Evolutionary conservation across 1,139 yeast genomes (phyloP).

Genomic region (Pichia sp.): DNA sequence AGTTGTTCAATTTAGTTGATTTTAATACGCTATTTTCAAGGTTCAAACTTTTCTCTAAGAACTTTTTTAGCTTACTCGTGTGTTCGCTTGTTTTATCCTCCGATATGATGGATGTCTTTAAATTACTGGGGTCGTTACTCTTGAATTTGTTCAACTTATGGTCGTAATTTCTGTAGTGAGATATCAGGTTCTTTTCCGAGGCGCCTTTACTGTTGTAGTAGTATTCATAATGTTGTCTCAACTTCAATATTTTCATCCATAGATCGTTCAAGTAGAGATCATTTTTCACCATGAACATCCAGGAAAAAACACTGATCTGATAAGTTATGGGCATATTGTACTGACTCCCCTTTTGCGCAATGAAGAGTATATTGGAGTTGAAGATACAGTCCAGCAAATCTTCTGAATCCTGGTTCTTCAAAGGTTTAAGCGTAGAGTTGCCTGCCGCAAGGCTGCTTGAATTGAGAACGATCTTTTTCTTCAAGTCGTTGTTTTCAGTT

Average conservation of each 20-base stretch:
- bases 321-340: slow-evolving; percentile 42
- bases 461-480: slow-evolving; percentile 10
- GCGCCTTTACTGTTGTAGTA: slow-evolving; percentile 31
- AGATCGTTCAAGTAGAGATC: slow-evolving; percentile 47
- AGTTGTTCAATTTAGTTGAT: background rate
- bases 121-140: slow-evolving; percentile 7
- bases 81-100: slow-evolving; percentile 29
- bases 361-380: slow-evolving; percentile 47
- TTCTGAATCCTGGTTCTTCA: slow-evolving; percentile 15
- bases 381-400: slow-evolving; percentile 41
- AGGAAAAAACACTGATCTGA: slow-evolving; percentile 46
- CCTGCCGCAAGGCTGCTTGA: background rate
- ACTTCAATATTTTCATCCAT: slow-evolving; percentile 48
- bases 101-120: slow-evolving; percentile 19
- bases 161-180: slow-evolving; percentile 29
- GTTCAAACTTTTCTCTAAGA: slow-evolving; percentile 27
- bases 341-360: slow-evolving; percentile 40
- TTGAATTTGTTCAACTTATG: slow-evolving; percentile 25
- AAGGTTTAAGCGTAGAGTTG: background rate
- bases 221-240: slow-evolving; percentile 42
- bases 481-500: slow-evolving; percentile 27
- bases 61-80: slow-evolving; percentile 31
- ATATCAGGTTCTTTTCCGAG: slow-evolving; percentile 27
- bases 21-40: slow-evolving; percentile 2
- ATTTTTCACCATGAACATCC: slow-evolving; percentile 51